Base-by-base conservation (phyloP, 768 basidiomycete genomes). In the Panaeolus cyanescens region DNA sequence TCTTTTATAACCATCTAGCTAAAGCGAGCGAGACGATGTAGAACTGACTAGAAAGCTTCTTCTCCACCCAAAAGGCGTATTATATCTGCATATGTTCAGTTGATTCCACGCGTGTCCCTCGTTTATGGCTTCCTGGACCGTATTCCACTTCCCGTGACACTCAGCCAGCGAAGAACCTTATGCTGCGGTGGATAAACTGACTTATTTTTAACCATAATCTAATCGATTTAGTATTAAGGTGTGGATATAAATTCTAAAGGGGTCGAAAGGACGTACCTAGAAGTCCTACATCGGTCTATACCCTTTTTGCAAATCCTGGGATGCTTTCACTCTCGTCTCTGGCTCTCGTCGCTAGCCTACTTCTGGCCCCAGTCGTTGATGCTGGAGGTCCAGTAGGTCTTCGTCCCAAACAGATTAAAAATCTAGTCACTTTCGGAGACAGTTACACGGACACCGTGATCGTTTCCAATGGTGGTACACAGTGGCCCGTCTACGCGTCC, bases 361-460 rank as follows among this genome's bases (percentile, higher is more conserved):
- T 25, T 28, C 56, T 45, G 28, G 57, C 32, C 6, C 56, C 36
- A 17, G 7, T 32, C 20, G 12, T 22, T 56, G 22, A 15, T 10
- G 53, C 55, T 20, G 30, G 59, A 9, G 66, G 60, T 10, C 10
- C 45, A 25, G 56, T 58, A 33, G 65, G 63, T 42, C 54, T 74
- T 25, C 45, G 50, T 33, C 68, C 67, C 30, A 66, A 65, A 28
- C 84, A 86, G 62, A 87, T 90, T 60, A 85, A 84, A 68, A 82
- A 83, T 60, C 77, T 89, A 13, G 88, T 86, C 57, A 87, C 86
- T 0, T 90, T 90, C 59, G 88, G 88, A 3, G 88, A 89, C 71
- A 85, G 83, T 55, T 88, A 86, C 66, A 86, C 85, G 0, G 88
- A 89, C 61, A 70, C 83, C 1, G 80, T 79, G 7, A 61, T 62